Evolutionary conservation across 805 yeast species (phyloP), one percentile per base, ranked within the genome.

Genomic region (Yamadazyma sp.): DNA sequence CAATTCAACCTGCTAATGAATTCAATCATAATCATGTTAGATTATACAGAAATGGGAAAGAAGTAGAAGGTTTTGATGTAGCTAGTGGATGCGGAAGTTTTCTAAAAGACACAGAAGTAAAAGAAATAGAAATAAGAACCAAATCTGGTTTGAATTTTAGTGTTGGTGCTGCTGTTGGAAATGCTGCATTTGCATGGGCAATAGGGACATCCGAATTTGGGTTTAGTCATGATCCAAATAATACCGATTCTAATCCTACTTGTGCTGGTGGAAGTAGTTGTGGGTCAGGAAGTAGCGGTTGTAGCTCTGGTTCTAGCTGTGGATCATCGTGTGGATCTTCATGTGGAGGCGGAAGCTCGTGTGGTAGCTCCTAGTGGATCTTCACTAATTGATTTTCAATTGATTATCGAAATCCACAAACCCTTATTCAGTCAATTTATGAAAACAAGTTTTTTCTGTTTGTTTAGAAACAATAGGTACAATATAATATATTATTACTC

Each of bases 81-180:
- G 33, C 27, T 7, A 30, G 33, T 30, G 33, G 33, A 7, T 22
- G 33, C n/a, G 34, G 34, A 23, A 17, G 22, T n/a, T n/a, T n/a
- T n/a, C n/a, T n/a, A n/a, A n/a, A n/a, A n/a, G n/a, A n/a, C n/a
- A n/a, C n/a, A n/a, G n/a, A n/a, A n/a, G n/a, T n/a, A n/a, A n/a
- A n/a, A n/a, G n/a, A n/a, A n/a, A n/a, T n/a, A n/a, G n/a, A n/a
- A n/a, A n/a, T n/a, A n/a, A n/a, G n/a, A n/a, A n/a, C n/a, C n/a
- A n/a, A n/a, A n/a, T n/a, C n/a, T n/a, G n/a, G n/a, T n/a, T n/a
- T n/a, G n/a, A n/a, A n/a, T n/a, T n/a, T n/a, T n/a, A n/a, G n/a
- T n/a, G n/a, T n/a, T n/a, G n/a, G n/a, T n/a, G n/a, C n/a, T n/a
- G n/a, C n/a, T n/a, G n/a, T n/a, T n/a, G n/a, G n/a, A n/a, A n/a